phyloP scores from a whole-genome alignment of 345 rosid species.

The Abelmoschus esculentus region DNA sequence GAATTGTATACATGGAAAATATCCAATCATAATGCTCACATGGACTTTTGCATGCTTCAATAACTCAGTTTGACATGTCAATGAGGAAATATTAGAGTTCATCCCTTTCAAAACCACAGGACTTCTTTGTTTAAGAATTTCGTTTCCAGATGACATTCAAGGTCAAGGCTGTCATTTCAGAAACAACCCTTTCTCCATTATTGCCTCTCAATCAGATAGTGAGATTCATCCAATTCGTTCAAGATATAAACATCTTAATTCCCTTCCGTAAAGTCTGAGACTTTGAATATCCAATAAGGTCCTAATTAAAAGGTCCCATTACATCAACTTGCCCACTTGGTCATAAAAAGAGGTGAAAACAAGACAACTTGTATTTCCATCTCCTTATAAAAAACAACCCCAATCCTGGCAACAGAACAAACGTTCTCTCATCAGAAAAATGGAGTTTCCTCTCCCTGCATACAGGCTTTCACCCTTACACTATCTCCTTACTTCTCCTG shows the following conservation, averaged over 20 bases:
- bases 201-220: neutral
- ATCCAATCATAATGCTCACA: neutral
- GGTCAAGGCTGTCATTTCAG: neutral
- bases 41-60: neutral
- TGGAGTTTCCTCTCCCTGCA: slow-evolving; percentile 33
- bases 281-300: slow-evolving; percentile 6
- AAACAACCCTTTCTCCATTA: neutral
- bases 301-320: neutral
- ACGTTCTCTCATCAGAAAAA: slow-evolving; percentile 1
- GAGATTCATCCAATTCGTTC: neutral
- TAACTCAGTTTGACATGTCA: neutral
- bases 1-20: neutral
- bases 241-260: neutral
- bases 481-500: slow-evolving; percentile 25
- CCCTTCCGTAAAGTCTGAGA: neutral
- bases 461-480: slow-evolving; percentile 42
- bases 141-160: neutral
- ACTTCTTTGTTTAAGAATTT: neutral
- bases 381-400: neutral
- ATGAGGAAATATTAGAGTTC: no score
- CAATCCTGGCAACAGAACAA: neutral
- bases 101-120: no score
- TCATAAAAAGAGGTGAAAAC: neutral
- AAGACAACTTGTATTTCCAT: neutral
- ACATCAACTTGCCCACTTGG: slow-evolving; percentile 2